These are phyloP conservation scores for Russula brevipes DNA, from an alignment of 768 basidiomycete genomes.

Conservation along the genomic window DNA sequence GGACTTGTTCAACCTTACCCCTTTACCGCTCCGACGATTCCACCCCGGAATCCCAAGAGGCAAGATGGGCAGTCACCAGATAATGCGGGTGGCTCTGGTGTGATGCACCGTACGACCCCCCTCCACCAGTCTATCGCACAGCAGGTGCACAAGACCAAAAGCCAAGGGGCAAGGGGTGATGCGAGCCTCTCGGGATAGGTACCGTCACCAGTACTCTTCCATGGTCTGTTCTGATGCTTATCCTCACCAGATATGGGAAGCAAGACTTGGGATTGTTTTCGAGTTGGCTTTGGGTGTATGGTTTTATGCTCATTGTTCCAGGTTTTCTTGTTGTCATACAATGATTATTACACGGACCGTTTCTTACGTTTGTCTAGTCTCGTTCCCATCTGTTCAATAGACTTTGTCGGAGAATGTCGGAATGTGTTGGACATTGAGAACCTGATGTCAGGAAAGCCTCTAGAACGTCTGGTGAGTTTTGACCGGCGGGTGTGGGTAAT, in stretches of 20 bases:
- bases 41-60: constrained; percentile 21
- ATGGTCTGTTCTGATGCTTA: neutral
- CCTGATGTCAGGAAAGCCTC: too few relatives aligned
- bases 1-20: neutral
- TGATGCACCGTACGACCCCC: neutral
- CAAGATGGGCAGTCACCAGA: neutral
- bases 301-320: too few relatives aligned
- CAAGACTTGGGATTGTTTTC: neutral
- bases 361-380: too few relatives aligned
- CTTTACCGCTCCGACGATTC: constrained; percentile 1
- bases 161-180: constrained; percentile 11
- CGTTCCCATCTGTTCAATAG: too few relatives aligned
- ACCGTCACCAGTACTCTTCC: neutral
- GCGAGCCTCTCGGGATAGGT: constrained; percentile 11
- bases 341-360: too few relatives aligned
- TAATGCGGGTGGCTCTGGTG: neutral
- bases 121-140: constrained; percentile 7
- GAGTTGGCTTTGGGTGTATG: too few relatives aligned
- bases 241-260: neutral
- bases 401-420: too few relatives aligned
- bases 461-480: too few relatives aligned
- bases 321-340: too few relatives aligned
- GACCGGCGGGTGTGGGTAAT: too few relatives aligned
- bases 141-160: neutral
- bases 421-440: too few relatives aligned